A percentile compares a stretch with the other conserved stretches of the same genome.
Conservation (phyloP, 2,329 filamentous ascomycete genomes). For the Cladosporium oxysporum region DNA sequence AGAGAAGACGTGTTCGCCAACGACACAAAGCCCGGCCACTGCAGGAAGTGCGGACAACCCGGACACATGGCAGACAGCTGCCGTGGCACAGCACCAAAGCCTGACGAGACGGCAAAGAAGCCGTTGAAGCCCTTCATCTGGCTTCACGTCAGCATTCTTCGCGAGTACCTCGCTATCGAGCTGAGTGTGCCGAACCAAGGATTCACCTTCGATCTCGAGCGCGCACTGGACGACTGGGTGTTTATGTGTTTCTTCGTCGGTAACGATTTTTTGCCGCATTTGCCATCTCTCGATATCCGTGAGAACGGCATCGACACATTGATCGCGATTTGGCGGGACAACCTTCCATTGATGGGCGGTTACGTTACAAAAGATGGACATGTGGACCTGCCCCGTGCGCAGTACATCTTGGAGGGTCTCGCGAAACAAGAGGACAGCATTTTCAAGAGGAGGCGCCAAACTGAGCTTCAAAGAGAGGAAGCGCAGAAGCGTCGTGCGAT, state of each 20-base stretch:
- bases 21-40: conserved; percentile 77
- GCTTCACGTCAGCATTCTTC: conserved; percentile 88
- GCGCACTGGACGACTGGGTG: conserved; percentile 95
- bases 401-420: conserved; percentile 82
- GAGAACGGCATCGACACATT: conserved; percentile 97
- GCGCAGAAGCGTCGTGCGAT: conserved; percentile 76
- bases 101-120: conserved; percentile 75
- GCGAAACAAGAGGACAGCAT: conserved; percentile 93
- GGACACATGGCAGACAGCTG: conserved; percentile 90
- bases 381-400: conserved; percentile 82
- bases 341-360: conserved; percentile 85
- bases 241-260: conserved; percentile 99
- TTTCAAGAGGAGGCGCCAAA: conserved; percentile 82
- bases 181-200: conserved; percentile 78
- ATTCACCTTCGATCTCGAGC: conserved; percentile 90
- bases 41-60: conserved; percentile 86
- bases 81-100: conserved; percentile 76
- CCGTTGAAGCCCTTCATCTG: conserved; percentile 93
- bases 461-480: conserved; percentile 79
- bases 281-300: conserved; percentile 95
- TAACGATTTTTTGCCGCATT: conserved; percentile 95
- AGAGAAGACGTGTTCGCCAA: conserved; percentile 97
- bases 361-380: conserved; percentile 95
- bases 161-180: conserved; percentile 91
- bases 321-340: conserved; percentile 95